Evolutionary conservation across 768 basidiomycete genomes (phyloP).

Genomic region (Xerocomellus amylosporus): DNA sequence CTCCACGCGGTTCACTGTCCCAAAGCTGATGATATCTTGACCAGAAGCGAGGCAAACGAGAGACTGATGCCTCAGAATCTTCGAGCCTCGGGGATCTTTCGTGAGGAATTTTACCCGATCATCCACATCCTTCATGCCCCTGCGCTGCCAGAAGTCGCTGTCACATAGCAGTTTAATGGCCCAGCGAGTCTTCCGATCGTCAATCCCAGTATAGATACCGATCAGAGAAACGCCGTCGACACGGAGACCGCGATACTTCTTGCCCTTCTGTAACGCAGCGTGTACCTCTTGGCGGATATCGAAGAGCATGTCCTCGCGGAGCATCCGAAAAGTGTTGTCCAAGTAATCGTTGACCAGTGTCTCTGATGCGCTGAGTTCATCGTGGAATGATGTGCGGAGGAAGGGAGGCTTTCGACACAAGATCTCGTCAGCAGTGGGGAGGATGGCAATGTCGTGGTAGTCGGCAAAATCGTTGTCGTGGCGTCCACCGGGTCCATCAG

Average conservation of each 20-base stretch:
- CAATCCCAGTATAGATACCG: constrained; percentile 35
- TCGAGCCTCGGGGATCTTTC: constrained; percentile 29
- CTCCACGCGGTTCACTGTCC: constrained; percentile 54
- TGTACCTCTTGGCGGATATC: constrained; percentile 55
- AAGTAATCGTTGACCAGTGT: constrained; percentile 44
- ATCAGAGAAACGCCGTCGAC: constrained; percentile 33
- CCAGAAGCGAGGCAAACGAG: constrained; percentile 50
- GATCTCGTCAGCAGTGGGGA: constrained; percentile 63
- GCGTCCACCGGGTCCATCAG: constrained; percentile 52
- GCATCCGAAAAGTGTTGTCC: constrained; percentile 63
- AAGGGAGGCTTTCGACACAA: constrained; percentile 45
- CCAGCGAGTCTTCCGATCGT: constrained; percentile 34
- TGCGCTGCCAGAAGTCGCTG: constrained; percentile 36
- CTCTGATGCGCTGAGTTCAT: constrained; percentile 18
- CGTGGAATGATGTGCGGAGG: constrained; percentile 37
- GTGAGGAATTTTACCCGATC: constrained; percentile 36
- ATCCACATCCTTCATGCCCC: constrained; percentile 19
- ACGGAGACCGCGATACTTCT: constrained; percentile 34
- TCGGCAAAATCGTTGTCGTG: constrained; percentile 67
- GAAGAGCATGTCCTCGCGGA: constrained; percentile 62
- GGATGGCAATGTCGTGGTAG: constrained; percentile 54
- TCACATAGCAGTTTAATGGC: constrained; percentile 38
- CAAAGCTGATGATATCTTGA: constrained; percentile 49
- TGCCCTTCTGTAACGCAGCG: constrained; percentile 36
- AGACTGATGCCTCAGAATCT: constrained; percentile 52